phyloP scores from a whole-genome alignment of 805 yeast species.

The Candida manassasensis region DNA sequence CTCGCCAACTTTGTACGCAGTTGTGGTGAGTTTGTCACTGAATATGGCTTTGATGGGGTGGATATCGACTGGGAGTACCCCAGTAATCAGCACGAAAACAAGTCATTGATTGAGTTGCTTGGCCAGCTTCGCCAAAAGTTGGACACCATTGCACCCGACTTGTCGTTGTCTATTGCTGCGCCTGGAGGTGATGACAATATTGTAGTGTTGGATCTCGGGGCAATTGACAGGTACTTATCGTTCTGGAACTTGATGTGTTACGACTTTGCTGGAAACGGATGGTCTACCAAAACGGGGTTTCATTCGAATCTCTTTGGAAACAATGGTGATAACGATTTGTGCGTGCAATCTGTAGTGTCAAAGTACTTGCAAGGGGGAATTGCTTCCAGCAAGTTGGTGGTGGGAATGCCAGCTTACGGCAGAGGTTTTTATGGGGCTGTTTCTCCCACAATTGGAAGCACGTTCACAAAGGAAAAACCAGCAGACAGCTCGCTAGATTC shows the following conservation, averaged over 20 bases:
- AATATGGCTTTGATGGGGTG: constrained; percentile 78
- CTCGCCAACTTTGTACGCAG: constrained; percentile 47
- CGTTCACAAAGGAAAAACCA: constrained; percentile 23
- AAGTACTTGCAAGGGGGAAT: constrained; percentile 42
- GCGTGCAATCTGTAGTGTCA: constrained; percentile 46
- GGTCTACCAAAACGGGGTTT: constrained; percentile 59
- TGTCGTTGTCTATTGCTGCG: constrained; percentile 65
- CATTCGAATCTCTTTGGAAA: constrained; percentile 63
- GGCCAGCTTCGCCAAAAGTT: constrained; percentile 34
- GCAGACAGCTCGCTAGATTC: constrained; percentile 30
- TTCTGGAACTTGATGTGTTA: constrained; percentile 91
- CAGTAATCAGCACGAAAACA: constrained; percentile 39
- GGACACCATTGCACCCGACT: constrained; percentile 22
- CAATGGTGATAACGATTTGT: constrained; percentile 37
- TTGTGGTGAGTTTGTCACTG: constrained; percentile 41
- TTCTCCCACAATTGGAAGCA: constrained; percentile 37
- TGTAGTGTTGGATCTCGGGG: constrained; percentile 37
- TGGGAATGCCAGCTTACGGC: constrained; percentile 92
- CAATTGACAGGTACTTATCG: constrained; percentile 55
- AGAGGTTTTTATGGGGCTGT: constrained; percentile 29
- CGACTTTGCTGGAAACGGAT: constrained; percentile 70
- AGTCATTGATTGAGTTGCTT: constrained; percentile 41
- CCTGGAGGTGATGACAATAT: constrained; percentile 59
- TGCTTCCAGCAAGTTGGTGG: constrained; percentile 46
- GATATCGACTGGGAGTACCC: constrained; percentile 98